Conservation (phyloP, 805 yeast genomes). For the Sugiyamaella lignohabitans region DNA sequence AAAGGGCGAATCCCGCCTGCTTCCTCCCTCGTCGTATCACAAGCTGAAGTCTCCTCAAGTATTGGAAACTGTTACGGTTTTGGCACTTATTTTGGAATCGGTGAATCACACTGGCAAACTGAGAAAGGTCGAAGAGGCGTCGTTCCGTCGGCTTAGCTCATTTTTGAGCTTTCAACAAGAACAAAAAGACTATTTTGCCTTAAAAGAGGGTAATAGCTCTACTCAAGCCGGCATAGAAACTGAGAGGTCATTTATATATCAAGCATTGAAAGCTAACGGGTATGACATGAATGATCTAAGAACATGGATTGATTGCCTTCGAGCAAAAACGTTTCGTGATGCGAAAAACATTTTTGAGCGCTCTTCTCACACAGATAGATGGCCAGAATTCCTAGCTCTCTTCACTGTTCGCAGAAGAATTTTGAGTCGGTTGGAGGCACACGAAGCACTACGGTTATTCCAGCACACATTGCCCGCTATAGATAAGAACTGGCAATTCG, state of each 20-base stretch:
- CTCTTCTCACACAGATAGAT: constrained; percentile 5
- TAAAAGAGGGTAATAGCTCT: not conserved
- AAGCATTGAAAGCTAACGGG: constrained; percentile 14
- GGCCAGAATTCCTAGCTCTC: constrained; percentile 28
- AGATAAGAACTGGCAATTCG: constrained; percentile 16
- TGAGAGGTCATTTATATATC: not conserved
- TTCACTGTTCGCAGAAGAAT: constrained; percentile 24
- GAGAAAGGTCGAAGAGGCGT: not conserved
- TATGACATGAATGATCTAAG: constrained; percentile 8
- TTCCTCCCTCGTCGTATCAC: not conserved
- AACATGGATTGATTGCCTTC: constrained; percentile 18
- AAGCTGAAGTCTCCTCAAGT: not conserved
- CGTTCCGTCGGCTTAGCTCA: not conserved
- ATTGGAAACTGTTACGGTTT: constrained; percentile 11
- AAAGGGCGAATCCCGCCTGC: not conserved
- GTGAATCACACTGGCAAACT: not conserved
- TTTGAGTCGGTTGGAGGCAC: constrained; percentile 21
- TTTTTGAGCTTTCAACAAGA: not conserved
- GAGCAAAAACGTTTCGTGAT: constrained; percentile 13
- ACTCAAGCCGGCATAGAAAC: not conserved
- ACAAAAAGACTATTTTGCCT: too few species aligned
- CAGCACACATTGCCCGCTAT: constrained; percentile 14
- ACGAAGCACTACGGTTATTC: constrained; percentile 20
- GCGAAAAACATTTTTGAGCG: constrained; percentile 20
- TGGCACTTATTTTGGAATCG: constrained; percentile 8